These are phyloP conservation scores for Dactylellina haptotyla DNA, from an alignment of 2,329 filamentous ascomycete species.

Conservation along the genomic window DNA sequence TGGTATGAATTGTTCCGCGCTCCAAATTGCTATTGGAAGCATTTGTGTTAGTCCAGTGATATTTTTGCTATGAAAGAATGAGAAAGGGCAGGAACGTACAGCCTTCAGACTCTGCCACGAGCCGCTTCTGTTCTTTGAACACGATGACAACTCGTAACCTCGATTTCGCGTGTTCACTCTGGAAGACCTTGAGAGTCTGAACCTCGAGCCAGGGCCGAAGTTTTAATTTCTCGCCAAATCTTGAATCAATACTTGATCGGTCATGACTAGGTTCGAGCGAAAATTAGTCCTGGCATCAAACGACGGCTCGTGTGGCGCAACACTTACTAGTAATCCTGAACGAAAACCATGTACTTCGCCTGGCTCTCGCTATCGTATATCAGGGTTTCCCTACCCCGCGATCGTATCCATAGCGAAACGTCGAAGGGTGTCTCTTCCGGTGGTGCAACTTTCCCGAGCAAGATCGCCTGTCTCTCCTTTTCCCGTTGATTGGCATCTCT, in stretches of 20 bases:
- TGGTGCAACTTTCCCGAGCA: slow-evolving; percentile 1
- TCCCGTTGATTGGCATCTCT: slow-evolving; percentile 37
- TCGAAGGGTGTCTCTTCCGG: slow-evolving; percentile 26
- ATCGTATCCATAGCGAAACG: slow-evolving; percentile 16
- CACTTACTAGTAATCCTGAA: slow-evolving; percentile 35
- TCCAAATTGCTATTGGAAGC: slow-evolving; percentile 10
- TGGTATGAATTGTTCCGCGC: slow-evolving; percentile 38
- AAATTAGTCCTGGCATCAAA: not conserved
- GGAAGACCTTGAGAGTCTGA: slow-evolving; percentile 29
- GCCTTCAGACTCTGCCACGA: slow-evolving; percentile 39
- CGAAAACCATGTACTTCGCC: slow-evolving; percentile 32
- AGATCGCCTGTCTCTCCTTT: slow-evolving; percentile 23
- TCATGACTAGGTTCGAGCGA: slow-evolving; percentile 5
- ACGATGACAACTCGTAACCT: slow-evolving; percentile 27
- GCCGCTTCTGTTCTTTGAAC: slow-evolving; percentile 39
- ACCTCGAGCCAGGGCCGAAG: slow-evolving; percentile 37
- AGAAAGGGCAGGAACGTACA: slow-evolving; percentile 7
- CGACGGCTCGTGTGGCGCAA: too few relatives aligned
- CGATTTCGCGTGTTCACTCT: slow-evolving; percentile 36
- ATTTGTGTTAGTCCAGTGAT: not conserved
- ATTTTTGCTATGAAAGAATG: not conserved
- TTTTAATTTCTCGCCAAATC: slow-evolving; percentile 9
- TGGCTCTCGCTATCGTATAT: slow-evolving; percentile 36
- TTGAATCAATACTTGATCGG: slow-evolving; percentile 17
- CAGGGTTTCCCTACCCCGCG: slow-evolving; percentile 27